Conservation (phyloP, 768 basidiomycete genomes). For the Boletus subparvulus region DNA sequence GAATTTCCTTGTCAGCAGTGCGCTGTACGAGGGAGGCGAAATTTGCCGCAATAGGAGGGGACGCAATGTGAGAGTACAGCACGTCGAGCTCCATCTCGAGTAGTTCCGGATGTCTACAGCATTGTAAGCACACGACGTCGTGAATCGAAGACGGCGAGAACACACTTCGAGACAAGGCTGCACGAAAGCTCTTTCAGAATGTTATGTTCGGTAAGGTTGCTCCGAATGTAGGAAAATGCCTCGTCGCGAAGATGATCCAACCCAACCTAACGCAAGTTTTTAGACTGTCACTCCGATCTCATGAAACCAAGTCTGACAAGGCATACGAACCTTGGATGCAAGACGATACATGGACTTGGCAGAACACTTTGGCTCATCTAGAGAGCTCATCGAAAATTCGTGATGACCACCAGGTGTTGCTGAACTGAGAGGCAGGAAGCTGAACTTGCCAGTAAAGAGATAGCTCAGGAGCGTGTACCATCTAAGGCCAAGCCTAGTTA, state of each 20-base stretch:
- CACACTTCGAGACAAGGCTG: conserved; percentile 16
- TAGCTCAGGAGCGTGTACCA: conserved; percentile 43
- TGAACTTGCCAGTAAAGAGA: conserved; percentile 37
- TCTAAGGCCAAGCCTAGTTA: conserved; percentile 17
- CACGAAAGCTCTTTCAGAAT: conserved; percentile 25
- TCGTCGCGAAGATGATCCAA: conserved; percentile 19
- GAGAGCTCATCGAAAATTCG: conserved; percentile 1
- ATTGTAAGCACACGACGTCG: neutral
- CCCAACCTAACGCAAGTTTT: conserved; percentile 7
- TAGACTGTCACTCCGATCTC: neutral
- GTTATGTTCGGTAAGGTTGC: conserved; percentile 20
- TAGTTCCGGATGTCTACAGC: conserved; percentile 9
- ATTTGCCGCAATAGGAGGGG: conserved; percentile 2
- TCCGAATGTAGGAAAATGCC: conserved; percentile 16
- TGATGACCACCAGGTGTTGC: neutral
- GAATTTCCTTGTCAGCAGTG: conserved; percentile 18
- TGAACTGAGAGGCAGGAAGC: conserved; percentile 33
- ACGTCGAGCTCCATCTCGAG: conserved; percentile 20
- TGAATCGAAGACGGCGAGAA: neutral
- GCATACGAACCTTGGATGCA: conserved; percentile 35
- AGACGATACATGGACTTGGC: conserved; percentile 48
- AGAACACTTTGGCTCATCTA: conserved; percentile 31
- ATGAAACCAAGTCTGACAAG: neutral
- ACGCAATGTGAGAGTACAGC: conserved; percentile 5
- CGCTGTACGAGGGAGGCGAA: conserved; percentile 13